Conservation (phyloP, 768 basidiomycete species). For the Ramaria rubella region DNA sequence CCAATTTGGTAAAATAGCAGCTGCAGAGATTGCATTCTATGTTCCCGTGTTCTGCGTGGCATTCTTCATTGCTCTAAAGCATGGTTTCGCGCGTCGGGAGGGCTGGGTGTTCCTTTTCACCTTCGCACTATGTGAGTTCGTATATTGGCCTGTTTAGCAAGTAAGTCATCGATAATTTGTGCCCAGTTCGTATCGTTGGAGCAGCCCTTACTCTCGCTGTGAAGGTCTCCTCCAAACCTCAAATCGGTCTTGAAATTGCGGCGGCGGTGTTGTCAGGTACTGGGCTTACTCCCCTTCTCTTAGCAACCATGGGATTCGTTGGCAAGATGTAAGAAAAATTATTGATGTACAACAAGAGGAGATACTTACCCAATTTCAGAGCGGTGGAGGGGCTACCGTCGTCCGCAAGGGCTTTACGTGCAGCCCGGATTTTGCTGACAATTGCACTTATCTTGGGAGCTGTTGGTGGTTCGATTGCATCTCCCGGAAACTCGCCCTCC, state of each 20-base stretch:
- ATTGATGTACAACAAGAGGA: not conserved
- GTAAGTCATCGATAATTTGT: not conserved
- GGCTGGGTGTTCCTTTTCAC: conserved; percentile 66
- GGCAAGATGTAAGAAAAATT: conserved; percentile 28
- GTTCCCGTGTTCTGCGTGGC: conserved; percentile 46
- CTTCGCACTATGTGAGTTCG: conserved; percentile 47
- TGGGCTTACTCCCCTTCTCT: conserved; percentile 35
- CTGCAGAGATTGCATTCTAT: conserved; percentile 55
- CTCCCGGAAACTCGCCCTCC: conserved; percentile 12
- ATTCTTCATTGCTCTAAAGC: conserved; percentile 39
- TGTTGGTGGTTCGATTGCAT: conserved; percentile 23
- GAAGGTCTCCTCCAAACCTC: conserved; percentile 23
- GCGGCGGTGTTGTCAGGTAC: conserved; percentile 40
- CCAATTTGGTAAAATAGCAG: conserved; percentile 46
- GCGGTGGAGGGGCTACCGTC: not conserved
- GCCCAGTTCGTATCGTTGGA: conserved; percentile 49
- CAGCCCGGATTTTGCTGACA: conserved; percentile 12
- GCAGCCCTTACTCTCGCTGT: conserved; percentile 52
- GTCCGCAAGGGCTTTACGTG: not conserved
- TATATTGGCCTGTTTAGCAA: not conserved
- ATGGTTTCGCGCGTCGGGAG: conserved; percentile 51
- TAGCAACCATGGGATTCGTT: conserved; percentile 32
- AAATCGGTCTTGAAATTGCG: conserved; percentile 40
- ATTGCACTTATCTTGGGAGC: conserved; percentile 28
- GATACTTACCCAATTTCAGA: not conserved